Base-by-base conservation (phyloP, 2,329 filamentous ascomycete genomes). In the Chaetomiaceae sp. region DNA sequence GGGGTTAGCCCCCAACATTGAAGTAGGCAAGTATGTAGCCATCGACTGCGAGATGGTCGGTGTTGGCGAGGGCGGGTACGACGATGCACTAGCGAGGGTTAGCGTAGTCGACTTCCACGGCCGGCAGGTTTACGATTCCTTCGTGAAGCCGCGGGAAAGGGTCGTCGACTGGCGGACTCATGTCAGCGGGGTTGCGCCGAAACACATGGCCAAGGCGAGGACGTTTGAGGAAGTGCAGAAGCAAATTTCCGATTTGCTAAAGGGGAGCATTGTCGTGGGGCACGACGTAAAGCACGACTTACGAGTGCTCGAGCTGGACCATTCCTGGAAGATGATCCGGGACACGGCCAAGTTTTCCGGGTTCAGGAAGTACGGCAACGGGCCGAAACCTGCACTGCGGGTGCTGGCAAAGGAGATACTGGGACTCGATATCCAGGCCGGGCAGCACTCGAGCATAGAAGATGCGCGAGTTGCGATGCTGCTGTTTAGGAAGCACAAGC, bases 1-100 rank as follows among this genome's bases (percentile, higher is more conserved):
- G 40, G 86, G 86, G 1, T 73, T 83, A 3, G 78, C 80, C 1
- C 69, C 74, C 21, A 81, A 78, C 5, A 72, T 86, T 32, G 81
- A 90, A 48, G 74, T 91, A 18, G 94, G 92, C 47, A 95, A 94
- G 76, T 99, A 95, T 68, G 74, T 99, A 37, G 87, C 89, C 18
- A 82, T 99, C 42, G 94, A 99, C 73, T 99, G 94, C 70, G 94
- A 99, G 73, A 99, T 99, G 94, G 94, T 99, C 23, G 94, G 92
- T 43, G 82, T 95, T 11, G 88, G 87, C 0, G 80, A 81, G 1
- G 82, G 82, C 46, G 80, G 82, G 20, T 77, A 85, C 58, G 80
- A 84, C 65, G 90, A 89, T 32, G 84, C 84, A 0, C 80, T 99
- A 40, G 94, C 94, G 1, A 82, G 94, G 42, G 89, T 92, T 51